phyloP scores from a whole-genome alignment of 2,329 filamentous ascomycete genomes.

The Trichothecium sympodiale region DNA sequence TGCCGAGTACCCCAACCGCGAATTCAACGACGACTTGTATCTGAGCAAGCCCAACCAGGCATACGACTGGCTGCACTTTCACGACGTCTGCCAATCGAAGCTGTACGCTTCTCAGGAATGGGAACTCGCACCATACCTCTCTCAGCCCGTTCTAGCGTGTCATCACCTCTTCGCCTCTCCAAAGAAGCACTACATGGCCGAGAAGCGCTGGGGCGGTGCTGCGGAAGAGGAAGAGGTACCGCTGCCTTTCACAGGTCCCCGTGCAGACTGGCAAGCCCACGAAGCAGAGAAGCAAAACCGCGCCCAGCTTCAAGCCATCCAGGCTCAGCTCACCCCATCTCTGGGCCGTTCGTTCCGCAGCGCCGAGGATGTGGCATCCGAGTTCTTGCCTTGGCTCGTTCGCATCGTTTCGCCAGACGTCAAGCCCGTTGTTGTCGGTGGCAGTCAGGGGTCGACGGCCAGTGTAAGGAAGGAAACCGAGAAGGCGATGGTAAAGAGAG shows the following conservation, averaged over 20 bases:
- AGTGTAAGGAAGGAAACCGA: conserved; percentile 84
- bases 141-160: conserved; percentile 77
- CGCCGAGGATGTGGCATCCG: conserved; percentile 63
- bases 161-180: conserved; percentile 82
- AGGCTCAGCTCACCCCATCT: conserved; percentile 58
- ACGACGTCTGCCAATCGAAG: conserved; percentile 69
- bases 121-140: conserved; percentile 82
- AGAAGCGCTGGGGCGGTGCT: conserved; percentile 31
- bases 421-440: conserved; percentile 76
- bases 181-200: conserved; percentile 38
- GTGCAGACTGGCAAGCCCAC: conserved; percentile 69
- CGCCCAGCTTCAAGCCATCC: conserved; percentile 61
- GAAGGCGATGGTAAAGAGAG: conserved; percentile 66
- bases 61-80: conserved; percentile 94
- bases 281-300: conserved; percentile 74
- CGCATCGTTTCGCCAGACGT: conserved; percentile 81
- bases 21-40: conserved; percentile 87
- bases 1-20: conserved; percentile 70
- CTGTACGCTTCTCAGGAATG: conserved; percentile 83
- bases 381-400: conserved; percentile 75
- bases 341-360: conserved; percentile 71
- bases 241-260: conserved; percentile 69
- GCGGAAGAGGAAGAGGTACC: conserved; percentile 34
- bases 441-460: conserved; percentile 56
- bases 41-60: conserved; percentile 78